Evolutionary conservation across 169 alveolate genomes (phyloP).

Genomic region (Theileria parva): DNA sequence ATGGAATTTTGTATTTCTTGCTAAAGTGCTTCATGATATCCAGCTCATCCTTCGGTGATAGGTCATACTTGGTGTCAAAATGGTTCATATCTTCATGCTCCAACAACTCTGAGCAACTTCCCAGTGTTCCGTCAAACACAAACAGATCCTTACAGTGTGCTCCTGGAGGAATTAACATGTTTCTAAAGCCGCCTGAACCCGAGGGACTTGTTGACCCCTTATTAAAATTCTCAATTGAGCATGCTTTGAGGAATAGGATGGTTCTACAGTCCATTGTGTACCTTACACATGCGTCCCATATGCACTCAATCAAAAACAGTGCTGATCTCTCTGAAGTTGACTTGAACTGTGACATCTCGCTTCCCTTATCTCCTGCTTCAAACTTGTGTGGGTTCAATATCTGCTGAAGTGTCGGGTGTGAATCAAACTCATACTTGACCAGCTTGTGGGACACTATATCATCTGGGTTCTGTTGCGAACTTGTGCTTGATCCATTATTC

Average conservation of each 20-base stretch:
- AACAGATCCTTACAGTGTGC: constrained; percentile 50
- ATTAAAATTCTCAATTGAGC: constrained; percentile 30
- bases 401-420: not conserved
- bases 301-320: constrained; percentile 57
- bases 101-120: constrained; percentile 23
- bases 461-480: not conserved
- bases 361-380: constrained; percentile 1
- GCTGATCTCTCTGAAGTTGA: constrained; percentile 66
- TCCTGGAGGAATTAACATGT: constrained; percentile 7
- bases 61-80: constrained; percentile 52
- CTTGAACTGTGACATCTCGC: constrained; percentile 48
- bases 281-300: constrained; percentile 67
- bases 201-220: constrained; percentile 1
- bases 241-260: constrained; percentile 53
- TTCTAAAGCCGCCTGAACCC: constrained; percentile 13
- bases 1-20: constrained; percentile 53
- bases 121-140: constrained; percentile 49
- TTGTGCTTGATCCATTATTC: no score
- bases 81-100: constrained; percentile 33
- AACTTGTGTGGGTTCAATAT: not conserved
- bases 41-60: constrained; percentile 41
- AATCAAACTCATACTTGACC: not conserved
- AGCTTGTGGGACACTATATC: not conserved
- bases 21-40: constrained; percentile 51
- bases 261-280: constrained; percentile 66